These are phyloP conservation scores for Adansonia digitata DNA, from an alignment of 345 rosid species.

Conservation along the genomic window DNA sequence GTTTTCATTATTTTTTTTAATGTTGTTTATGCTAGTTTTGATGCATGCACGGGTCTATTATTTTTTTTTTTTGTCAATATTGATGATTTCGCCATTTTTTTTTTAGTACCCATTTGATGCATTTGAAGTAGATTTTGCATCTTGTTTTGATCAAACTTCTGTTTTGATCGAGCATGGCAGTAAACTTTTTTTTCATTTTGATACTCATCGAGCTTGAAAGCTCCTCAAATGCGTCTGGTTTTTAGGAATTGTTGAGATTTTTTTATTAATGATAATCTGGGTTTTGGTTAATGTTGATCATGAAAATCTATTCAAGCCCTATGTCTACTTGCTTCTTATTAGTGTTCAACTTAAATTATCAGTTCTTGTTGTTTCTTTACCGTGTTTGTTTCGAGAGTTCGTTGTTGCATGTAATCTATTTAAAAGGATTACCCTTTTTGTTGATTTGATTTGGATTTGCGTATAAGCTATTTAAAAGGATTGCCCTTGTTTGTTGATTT, in stretches of 20 bases:
- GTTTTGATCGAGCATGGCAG: no score
- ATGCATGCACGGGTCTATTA: constrained; percentile 3
- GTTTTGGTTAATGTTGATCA: not conserved
- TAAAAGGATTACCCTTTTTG: not conserved
- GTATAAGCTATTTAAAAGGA: not conserved
- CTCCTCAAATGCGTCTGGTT: constrained; percentile 1
- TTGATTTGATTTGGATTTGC: no score
- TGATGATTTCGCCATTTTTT: not conserved
- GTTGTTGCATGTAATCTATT: constrained; percentile 3
- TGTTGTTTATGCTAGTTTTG: constrained; percentile 7
- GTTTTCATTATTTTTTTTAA: not conserved
- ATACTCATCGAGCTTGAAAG: not conserved
- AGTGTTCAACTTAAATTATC: not conserved
- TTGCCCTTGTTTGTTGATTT: not conserved
- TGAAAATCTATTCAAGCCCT: not conserved
- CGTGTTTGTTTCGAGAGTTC: not conserved
- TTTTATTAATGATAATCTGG: not conserved
- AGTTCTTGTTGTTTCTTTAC: not conserved
- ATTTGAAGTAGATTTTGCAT: constrained; percentile 11
- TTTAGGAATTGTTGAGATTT: not conserved
- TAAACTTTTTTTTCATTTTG: not conserved
- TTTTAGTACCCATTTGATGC: constrained; percentile 14
- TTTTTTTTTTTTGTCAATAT: not conserved
- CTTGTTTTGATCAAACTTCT: constrained; percentile 8
- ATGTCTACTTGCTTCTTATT: not conserved